A percentile compares a stretch with the other conserved stretches of the same genome.
Conservation (phyloP, 2,329 filamentous ascomycete genomes). For the Davidsoniella australis region DNA sequence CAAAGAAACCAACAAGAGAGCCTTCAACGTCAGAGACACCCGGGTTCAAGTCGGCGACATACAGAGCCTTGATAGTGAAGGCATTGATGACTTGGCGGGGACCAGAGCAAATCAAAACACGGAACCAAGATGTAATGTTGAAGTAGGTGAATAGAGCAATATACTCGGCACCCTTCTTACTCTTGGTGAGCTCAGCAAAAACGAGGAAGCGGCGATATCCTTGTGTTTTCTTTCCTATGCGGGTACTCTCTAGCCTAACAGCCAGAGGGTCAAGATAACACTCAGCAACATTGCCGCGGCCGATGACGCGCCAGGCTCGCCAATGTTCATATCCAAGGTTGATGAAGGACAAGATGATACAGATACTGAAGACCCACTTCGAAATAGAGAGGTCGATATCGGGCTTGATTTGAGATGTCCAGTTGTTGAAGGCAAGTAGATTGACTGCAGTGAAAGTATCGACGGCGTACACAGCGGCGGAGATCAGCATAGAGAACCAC, state of each 20-base stretch:
- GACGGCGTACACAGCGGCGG: constrained; percentile 69
- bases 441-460: constrained; percentile 92
- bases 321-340: constrained; percentile 69
- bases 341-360: constrained; percentile 79
- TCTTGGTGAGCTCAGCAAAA: constrained; percentile 78
- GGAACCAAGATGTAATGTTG: constrained; percentile 63
- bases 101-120: constrained; percentile 77
- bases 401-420: constrained; percentile 71
- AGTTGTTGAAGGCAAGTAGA: constrained; percentile 71
- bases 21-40: constrained; percentile 35
- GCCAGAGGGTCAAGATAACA: constrained; percentile 83
- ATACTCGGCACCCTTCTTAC: constrained; percentile 79
- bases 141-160: constrained; percentile 86
- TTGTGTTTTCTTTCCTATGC: constrained; percentile 47
- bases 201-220: constrained; percentile 87
- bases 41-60: constrained; percentile 47
- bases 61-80: constrained; percentile 72
- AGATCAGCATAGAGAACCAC: constrained; percentile 62
- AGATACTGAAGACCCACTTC: constrained; percentile 89
- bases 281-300: constrained; percentile 70
- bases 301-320: constrained; percentile 65
- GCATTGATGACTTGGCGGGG: constrained; percentile 85
- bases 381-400: constrained; percentile 59
- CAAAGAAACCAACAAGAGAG: constrained; percentile 58
- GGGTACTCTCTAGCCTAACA: constrained; percentile 66